Base-by-base conservation (phyloP, 2,329 filamentous ascomycete genomes). In the Colletotrichum camelliae region DNA sequence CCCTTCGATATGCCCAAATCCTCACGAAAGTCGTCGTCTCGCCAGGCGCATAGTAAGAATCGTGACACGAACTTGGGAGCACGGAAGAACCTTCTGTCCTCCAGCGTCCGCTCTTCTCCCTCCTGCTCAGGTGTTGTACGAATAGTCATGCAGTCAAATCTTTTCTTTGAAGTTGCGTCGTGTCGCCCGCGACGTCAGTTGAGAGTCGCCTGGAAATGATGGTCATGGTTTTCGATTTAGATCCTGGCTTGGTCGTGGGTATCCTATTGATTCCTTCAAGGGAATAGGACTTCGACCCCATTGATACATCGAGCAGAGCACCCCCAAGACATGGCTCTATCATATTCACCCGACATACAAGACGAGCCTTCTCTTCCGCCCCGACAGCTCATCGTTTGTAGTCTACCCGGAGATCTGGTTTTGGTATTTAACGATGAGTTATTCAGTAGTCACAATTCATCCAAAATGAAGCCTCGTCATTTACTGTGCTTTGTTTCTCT, bases 31-130 rank as follows among this genome's bases (percentile, higher is more conserved):
- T n/a, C 8, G 7, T 39, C 37, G 4, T n/a, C 0, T 43, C 16
- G 16, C 39, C 39, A 4, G 39, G 2, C 16, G 4, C 8, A 43
- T n/a, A 5, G 16, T 5, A 8, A 43, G 37, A 13, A 5, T 18
- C 8, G 37, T 10, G 37, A 43, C 4, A 3, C 2, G 37, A 4
- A 43, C 4, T 9, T n/a, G 18, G 3, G 39, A 48, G 39, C 9
- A 1, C 0, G 4, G 0, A n/a, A 48, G 24, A n/a, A 9, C 10
- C 2, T 12, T 1, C 18, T 16, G 16, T n/a, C 39, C 9, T 48
- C 7, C 39, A 48, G 39, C 18, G 5, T 48, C 5, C n/a, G 39
- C 39, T 48, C 39, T n/a, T 48, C 39, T 12, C 18, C n/a, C 1
- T 18, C 18, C 5, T 48, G 18, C 4, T 5, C 5, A n/a, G 3